Evolutionary conservation across 1,139 yeast genomes (phyloP).

Genomic region (Geotrichum carabidarum): DNA sequence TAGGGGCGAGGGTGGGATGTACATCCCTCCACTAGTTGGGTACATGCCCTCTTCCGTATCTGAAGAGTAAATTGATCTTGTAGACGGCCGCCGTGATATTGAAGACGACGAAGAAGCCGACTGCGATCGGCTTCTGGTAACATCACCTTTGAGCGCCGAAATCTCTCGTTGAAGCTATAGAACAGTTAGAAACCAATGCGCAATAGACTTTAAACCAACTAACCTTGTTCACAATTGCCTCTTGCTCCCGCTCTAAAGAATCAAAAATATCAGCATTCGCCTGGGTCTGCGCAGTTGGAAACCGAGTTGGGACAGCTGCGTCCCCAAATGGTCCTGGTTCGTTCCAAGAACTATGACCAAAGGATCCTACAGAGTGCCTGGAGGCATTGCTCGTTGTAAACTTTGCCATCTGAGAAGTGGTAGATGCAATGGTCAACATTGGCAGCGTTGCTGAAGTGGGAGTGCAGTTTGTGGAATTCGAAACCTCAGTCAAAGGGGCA

Average conservation of each 20-base stretch:
- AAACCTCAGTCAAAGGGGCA: too few relatives aligned
- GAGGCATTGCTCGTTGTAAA: background rate
- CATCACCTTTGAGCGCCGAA: slow-evolving; percentile 29
- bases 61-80: slow-evolving; percentile 28
- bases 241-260: slow-evolving; percentile 32
- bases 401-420: background rate
- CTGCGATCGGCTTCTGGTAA: slow-evolving; percentile 32
- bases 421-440: background rate
- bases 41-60: slow-evolving; percentile 27
- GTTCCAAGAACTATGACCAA: background rate
- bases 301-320: slow-evolving; percentile 11
- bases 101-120: slow-evolving; percentile 32
- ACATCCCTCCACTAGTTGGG: slow-evolving; percentile 11
- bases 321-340: background rate
- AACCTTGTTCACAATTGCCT: slow-evolving; percentile 37
- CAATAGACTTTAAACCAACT: background rate
- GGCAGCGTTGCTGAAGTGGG: background rate
- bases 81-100: slow-evolving; percentile 32
- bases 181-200: background rate
- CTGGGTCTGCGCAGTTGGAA: slow-evolving; percentile 16
- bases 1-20: slow-evolving; percentile 17
- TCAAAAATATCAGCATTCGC: slow-evolving; percentile 18
- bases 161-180: slow-evolving; percentile 36
- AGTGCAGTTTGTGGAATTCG: background rate
- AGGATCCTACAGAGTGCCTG: slow-evolving; percentile 1